Conservation (phyloP, 2,329 filamentous ascomycete genomes). For the Paecilomyces variotii region DNA sequence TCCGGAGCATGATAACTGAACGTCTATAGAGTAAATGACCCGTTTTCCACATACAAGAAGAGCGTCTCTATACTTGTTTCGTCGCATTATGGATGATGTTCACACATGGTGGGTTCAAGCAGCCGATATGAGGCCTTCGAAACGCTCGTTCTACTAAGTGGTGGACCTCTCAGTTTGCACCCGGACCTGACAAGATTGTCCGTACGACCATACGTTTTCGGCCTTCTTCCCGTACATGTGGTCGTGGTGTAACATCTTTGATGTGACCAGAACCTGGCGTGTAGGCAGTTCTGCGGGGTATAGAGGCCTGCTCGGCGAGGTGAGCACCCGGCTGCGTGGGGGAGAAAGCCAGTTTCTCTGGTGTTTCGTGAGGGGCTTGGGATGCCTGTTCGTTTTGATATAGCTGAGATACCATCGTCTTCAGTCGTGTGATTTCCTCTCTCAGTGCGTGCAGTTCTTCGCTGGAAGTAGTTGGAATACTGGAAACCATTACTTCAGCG, state of each 20-base stretch:
- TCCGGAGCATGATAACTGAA: not conserved
- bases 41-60: not conserved
- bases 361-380: not conserved
- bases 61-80: not conserved
- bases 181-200: not conserved
- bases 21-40: not conserved
- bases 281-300: not conserved
- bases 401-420: constrained; percentile 20
- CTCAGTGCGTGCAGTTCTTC: constrained; percentile 20
- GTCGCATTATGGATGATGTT: not conserved
- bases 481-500: not conserved
- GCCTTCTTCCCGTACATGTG: not conserved
- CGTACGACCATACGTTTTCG: not conserved
- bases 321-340: not conserved
- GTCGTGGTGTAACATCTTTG: not conserved
- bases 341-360: not conserved
- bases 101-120: not conserved
- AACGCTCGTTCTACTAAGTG: not conserved
- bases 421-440: constrained; percentile 23
- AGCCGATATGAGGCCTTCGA: not conserved
- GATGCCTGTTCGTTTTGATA: constrained; percentile 7
- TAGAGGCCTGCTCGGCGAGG: not conserved
- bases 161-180: not conserved
- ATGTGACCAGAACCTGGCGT: not conserved
- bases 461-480: constrained; percentile 5